Evolutionary conservation across 2,329 filamentous ascomycete species (phyloP), one percentile per base, ranked within the genome.

Genomic region (Talaromyces albobiverticillius): DNA sequence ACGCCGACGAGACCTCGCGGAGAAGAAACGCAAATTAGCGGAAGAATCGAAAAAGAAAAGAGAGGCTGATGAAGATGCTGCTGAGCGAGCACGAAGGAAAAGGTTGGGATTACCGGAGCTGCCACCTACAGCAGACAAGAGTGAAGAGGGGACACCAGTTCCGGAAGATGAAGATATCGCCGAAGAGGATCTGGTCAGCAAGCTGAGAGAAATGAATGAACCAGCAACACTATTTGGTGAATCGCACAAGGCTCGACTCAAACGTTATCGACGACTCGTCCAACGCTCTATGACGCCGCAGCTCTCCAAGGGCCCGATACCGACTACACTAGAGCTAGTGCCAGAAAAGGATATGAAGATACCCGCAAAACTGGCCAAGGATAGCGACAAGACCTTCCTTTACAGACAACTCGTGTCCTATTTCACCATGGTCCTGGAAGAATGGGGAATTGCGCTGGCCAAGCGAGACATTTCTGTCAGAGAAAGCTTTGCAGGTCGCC

Each of bases 371-470:
- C 74, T 89, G 9, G 82, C 83, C 1, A 78, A 81, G 62, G 26
- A 51, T 22, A 41, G 26, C 18, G 88, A 92, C 61, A 82, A 85
- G 43, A 76, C 81, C 42, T 91, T 88, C 71, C 76, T 99, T 38
- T 93, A 88, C 75, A 82, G 93, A 10, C 93, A 99, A 71, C 79
- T 99, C 53, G 89, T 89, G 18, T 94, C 89, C 46, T 99, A 96
- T 77, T 97, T 99, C 76, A 95, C 89, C 51, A 90, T 99, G 85
- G 84, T 99, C n/a, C 77, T 99, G 55, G 82, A 80, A 42, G 93
- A 95, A 70, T 99, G 95, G 87, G 84, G 92, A 63, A 68, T 76
- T 38, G 91, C 92, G 4, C 82, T 99, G 63, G 83, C 83, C 5
- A 73, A 76, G 45, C 79, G 85, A 46, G 75, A 81, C 25, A 63